Evolutionary conservation across 2,329 filamentous ascomycete species (phyloP).

Genomic region (Hysterium pulicare): DNA sequence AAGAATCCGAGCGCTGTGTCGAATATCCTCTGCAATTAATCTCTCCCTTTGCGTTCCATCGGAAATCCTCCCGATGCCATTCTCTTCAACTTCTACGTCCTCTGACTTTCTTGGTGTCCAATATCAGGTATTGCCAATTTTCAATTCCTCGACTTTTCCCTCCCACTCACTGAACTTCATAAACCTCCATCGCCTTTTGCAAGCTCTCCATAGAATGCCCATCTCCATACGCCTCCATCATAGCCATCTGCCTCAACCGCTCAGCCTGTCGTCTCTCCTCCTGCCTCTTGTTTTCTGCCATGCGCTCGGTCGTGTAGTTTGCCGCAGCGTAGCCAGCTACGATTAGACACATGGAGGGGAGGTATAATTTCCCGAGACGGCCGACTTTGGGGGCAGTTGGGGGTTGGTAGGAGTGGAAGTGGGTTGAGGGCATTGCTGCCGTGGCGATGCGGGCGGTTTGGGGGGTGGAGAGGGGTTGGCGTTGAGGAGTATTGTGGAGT

Average conservation of each 20-base stretch:
- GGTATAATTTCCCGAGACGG: neutral
- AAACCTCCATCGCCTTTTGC: slow-evolving; percentile 44
- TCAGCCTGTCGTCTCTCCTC: slow-evolving; percentile 20
- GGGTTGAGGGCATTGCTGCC: neutral
- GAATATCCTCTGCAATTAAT: too few species aligned
- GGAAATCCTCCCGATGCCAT: too few species aligned
- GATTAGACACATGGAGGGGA: neutral
- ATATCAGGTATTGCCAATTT: too few species aligned
- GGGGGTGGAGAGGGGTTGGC: too few species aligned
- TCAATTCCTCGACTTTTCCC: neutral
- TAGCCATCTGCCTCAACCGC: slow-evolving; percentile 34
- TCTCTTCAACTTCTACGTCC: too few species aligned
- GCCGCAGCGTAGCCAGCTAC: neutral
- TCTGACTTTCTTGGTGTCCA: too few species aligned
- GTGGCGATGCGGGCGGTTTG: neutral
- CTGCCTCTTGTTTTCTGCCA: too few species aligned
- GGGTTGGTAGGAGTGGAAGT: neutral
- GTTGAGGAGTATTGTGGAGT: too few species aligned
- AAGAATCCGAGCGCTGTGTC: too few species aligned
- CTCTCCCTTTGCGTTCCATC: too few species aligned
- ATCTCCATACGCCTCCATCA: slow-evolving; percentile 49
- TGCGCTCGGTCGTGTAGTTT: neutral
- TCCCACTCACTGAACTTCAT: slow-evolving; percentile 39
- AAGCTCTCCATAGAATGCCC: slow-evolving; percentile 43
- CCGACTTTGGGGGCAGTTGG: neutral